Conservation (phyloP, 2,329 filamentous ascomycete species). For the Hawksworthiomyces lignivorus region DNA sequence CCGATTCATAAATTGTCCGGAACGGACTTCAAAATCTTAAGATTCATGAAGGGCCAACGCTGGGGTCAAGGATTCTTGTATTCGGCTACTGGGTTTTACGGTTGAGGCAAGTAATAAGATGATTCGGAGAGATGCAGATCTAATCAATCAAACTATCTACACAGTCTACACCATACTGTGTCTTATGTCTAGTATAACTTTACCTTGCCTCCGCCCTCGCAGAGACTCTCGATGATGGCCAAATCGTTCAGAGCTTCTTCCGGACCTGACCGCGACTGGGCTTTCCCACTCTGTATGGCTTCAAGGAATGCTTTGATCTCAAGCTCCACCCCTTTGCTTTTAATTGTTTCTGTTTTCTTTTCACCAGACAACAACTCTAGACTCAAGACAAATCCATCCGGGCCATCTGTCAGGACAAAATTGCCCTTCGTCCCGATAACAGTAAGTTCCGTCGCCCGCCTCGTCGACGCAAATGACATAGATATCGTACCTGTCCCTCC, state of each 20-base stretch:
- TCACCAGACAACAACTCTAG: background rate
- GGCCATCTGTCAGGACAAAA: background rate
- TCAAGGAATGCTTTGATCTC: conserved; percentile 1
- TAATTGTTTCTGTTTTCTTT: background rate
- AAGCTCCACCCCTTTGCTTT: background rate
- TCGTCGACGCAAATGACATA: conserved; percentile 1
- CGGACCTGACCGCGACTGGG: background rate
- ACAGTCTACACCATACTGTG: too few relatives aligned
- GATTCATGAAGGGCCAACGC: too few relatives aligned
- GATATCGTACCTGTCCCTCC: conserved; percentile 2
- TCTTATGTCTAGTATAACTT: conserved; percentile 1
- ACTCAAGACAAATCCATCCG: background rate
- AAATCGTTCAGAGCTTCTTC: conserved; percentile 1
- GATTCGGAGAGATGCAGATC: too few relatives aligned
- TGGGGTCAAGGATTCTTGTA: too few relatives aligned
- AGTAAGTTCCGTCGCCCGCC: background rate
- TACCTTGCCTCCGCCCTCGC: background rate
- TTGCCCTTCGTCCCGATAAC: conserved; percentile 1
- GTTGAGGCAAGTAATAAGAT: too few relatives aligned
- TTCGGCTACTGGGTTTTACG: too few relatives aligned
- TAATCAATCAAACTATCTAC: too few relatives aligned
- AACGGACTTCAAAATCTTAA: too few relatives aligned
- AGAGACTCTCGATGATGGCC: conserved; percentile 2
- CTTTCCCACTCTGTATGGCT: background rate
- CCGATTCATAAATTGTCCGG: too few relatives aligned